These are phyloP conservation scores for Brassica hybrid DNA, from an alignment of 441 rosid genomes.

Conservation along the genomic window DNA sequence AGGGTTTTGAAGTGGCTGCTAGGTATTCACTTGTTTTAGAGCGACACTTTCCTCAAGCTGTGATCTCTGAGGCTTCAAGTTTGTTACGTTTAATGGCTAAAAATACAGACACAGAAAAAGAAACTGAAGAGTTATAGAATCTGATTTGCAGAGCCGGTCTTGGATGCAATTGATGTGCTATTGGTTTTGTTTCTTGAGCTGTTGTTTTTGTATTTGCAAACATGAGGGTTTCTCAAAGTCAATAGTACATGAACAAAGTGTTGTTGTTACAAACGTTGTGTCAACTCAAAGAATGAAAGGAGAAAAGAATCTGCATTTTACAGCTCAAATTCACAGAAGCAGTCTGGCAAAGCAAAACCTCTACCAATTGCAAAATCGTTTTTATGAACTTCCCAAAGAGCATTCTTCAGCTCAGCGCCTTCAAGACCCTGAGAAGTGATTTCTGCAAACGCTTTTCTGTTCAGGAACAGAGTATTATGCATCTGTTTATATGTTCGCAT, in stretches of 20 bases:
- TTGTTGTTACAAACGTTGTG: slow-evolving; percentile 26
- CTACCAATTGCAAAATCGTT: slow-evolving; percentile 67
- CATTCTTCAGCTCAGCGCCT: slow-evolving; percentile 62
- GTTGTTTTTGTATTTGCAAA: slow-evolving; percentile 21
- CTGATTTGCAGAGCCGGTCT: slow-evolving; percentile 6
- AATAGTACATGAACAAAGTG: slow-evolving; percentile 26
- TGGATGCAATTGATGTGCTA: neutral
- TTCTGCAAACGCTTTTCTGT: slow-evolving; percentile 73
- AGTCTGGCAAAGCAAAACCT: slow-evolving; percentile 87
- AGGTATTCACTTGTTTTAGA: slow-evolving; percentile 53
- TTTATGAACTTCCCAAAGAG: slow-evolving; percentile 71
- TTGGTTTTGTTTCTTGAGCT: slow-evolving; percentile 1
- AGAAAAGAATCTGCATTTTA: slow-evolving; percentile 36
- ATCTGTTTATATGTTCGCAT: slow-evolving; percentile 72
- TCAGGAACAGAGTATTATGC: slow-evolving; percentile 77
- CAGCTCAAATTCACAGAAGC: slow-evolving; percentile 87
- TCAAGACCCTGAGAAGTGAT: slow-evolving; percentile 57
- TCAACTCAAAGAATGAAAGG: slow-evolving; percentile 25
- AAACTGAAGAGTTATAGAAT: slow-evolving; percentile 34
- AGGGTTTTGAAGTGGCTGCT: slow-evolving; percentile 54
- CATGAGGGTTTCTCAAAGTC: slow-evolving; percentile 6
- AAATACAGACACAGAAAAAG: slow-evolving; percentile 35
- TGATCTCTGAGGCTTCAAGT: slow-evolving; percentile 52
- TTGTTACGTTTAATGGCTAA: slow-evolving; percentile 54
- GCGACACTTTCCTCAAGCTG: slow-evolving; percentile 49